A percentile compares a stretch with the other conserved stretches of the same genome.
phyloP scores from a whole-genome alignment of 257 asterid genomes.

The Coffea eugenioides region DNA sequence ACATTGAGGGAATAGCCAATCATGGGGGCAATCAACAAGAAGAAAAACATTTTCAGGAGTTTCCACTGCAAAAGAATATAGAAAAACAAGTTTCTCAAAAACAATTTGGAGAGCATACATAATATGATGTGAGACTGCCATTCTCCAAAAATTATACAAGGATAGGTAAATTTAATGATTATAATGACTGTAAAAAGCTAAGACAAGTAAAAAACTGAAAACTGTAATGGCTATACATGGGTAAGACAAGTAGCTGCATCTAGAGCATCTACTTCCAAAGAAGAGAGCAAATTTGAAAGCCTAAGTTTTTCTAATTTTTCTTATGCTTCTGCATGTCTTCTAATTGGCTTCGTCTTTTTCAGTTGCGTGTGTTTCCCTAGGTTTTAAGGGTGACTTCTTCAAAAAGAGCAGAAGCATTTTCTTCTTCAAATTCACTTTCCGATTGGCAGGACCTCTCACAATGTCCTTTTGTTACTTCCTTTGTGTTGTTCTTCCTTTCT shows the following conservation, averaged over 20 bases:
- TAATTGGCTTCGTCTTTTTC: background rate
- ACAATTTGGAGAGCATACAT: background rate
- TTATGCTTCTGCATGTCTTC: background rate
- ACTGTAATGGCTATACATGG: background rate
- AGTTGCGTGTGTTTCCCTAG: background rate
- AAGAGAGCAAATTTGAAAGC: background rate
- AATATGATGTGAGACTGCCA: background rate
- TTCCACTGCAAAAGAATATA: conserved; percentile 44
- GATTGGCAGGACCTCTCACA: too few species aligned
- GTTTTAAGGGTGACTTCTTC: background rate
- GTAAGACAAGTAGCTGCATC: background rate
- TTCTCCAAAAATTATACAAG: background rate
- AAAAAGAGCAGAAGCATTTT: background rate
- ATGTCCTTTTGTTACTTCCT: too few species aligned
- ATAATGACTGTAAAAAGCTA: background rate
- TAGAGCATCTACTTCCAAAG: background rate
- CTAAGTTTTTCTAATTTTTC: background rate
- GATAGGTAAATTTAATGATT: background rate
- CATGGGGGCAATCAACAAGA: conserved; percentile 91
- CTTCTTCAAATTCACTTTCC: background rate
- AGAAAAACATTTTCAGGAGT: conserved; percentile 75
- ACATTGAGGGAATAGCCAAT: conserved; percentile 97
- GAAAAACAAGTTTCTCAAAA: conserved; percentile 6
- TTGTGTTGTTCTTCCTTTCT: background rate
- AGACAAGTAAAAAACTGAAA: background rate